phyloP scores from a whole-genome alignment of 805 yeast species.

The Lipomyces sp. region DNA sequence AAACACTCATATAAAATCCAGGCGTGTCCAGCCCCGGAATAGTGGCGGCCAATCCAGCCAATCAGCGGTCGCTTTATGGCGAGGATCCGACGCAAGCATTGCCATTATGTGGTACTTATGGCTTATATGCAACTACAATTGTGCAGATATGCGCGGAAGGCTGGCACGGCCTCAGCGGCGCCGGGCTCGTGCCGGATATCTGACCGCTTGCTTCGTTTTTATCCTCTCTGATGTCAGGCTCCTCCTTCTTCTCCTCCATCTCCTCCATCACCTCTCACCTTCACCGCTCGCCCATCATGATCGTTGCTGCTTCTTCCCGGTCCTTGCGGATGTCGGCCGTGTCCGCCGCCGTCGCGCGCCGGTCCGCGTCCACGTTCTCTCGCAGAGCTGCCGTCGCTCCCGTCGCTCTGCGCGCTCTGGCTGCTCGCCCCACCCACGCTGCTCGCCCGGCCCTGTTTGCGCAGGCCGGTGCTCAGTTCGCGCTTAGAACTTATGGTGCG shows the following conservation, averaged over 20 bases:
- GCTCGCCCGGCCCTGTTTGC: conserved; percentile 28
- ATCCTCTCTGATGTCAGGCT: neutral
- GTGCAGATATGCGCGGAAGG: no score
- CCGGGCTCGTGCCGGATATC: neutral
- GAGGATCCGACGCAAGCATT: neutral
- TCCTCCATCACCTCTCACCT: neutral
- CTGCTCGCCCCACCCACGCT: conserved; percentile 2
- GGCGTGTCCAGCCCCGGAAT: neutral
- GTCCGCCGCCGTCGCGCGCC: conserved; percentile 6
- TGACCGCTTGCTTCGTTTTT: neutral
- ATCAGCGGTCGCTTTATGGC: neutral
- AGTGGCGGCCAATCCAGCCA: neutral
- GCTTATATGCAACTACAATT: no score
- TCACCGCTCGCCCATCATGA: conserved; percentile 7
- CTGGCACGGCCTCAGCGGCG: neutral
- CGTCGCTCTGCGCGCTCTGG: neutral
- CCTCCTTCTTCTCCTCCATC: neutral
- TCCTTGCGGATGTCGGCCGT: conserved; percentile 4
- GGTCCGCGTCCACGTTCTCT: conserved; percentile 7
- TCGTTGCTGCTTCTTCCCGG: conserved; percentile 7
- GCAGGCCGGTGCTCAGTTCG: conserved; percentile 7
- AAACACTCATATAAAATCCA: no score
- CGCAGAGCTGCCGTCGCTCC: neutral
- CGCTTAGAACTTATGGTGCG: conserved; percentile 23
- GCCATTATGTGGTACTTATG: no score